Conservation (phyloP, 306 rosid genomes). For the Hylodesmum podocarpum region DNA sequence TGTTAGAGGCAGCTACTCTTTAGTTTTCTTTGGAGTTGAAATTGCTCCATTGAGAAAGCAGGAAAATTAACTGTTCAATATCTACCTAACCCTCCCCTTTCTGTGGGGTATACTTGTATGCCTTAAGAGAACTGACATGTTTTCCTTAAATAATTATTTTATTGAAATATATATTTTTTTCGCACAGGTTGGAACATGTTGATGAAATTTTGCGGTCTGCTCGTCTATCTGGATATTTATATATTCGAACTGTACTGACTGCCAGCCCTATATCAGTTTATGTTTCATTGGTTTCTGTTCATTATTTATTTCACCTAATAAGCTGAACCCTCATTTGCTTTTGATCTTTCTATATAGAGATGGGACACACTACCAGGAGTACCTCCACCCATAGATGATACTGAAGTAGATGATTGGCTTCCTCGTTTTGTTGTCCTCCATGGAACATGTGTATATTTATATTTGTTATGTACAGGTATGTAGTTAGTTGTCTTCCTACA, state of each 20-base stretch:
- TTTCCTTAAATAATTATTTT: background rate
- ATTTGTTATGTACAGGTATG: conserved; percentile 74
- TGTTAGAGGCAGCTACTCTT: conserved; percentile 12
- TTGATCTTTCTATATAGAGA: conserved; percentile 47
- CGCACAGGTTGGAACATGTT: conserved; percentile 80
- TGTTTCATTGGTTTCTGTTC: background rate
- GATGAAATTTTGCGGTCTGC: conserved; percentile 95
- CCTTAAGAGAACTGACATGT: background rate
- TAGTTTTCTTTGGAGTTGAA: conserved; percentile 29
- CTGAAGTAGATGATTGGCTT: conserved; percentile 92
- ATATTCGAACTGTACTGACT: conserved; percentile 78
- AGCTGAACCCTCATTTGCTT: conserved; percentile 23
- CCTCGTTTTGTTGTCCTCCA: conserved; percentile 96
- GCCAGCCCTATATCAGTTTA: conserved; percentile 3
- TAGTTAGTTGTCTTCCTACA: background rate
- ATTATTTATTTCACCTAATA: background rate
- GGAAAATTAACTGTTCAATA: conserved; percentile 14
- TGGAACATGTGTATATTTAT: conserved; percentile 80
- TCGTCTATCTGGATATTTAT: conserved; percentile 81
- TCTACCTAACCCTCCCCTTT: background rate
- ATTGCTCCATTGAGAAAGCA: conserved; percentile 10
- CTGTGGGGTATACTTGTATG: background rate
- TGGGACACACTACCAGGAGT: conserved; percentile 96
- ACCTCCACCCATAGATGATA: conserved; percentile 88
- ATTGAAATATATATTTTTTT: conserved; percentile 15